phyloP scores from a whole-genome alignment of 2,329 filamentous ascomycete species.

The Phaeophleospora eucalypticola region DNA sequence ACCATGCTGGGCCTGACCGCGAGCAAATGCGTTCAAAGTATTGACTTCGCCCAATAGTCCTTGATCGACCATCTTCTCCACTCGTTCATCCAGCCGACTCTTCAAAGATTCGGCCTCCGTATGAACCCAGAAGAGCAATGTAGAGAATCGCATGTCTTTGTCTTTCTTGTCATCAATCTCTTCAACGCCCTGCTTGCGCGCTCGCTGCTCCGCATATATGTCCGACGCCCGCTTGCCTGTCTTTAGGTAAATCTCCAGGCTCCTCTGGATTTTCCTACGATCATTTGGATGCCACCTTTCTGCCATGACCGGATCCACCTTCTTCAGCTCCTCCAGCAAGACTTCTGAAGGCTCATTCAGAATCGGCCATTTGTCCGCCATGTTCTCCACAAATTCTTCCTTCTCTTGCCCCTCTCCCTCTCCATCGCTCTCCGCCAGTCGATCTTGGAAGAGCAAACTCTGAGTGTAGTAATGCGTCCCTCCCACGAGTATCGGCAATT shows the following conservation, averaged over 20 bases:
- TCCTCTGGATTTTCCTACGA: slow-evolving; percentile 79
- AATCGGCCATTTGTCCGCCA: slow-evolving; percentile 57
- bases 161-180: not conserved
- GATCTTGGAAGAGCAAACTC: slow-evolving; percentile 75
- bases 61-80: slow-evolving; percentile 75
- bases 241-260: slow-evolving; percentile 81
- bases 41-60: slow-evolving; percentile 62
- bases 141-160: slow-evolving; percentile 46
- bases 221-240: slow-evolving; percentile 80
- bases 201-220: slow-evolving; percentile 72
- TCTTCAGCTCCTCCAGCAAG: slow-evolving; percentile 67
- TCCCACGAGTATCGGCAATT: slow-evolving; percentile 84
- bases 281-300: slow-evolving; percentile 92
- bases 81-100: slow-evolving; percentile 67
- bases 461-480: slow-evolving; percentile 96
- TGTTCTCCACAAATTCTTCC: slow-evolving; percentile 28
- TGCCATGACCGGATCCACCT: slow-evolving; percentile 87
- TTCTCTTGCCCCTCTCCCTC: slow-evolving; percentile 29
- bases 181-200: slow-evolving; percentile 16
- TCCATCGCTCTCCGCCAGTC: slow-evolving; percentile 54
- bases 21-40: slow-evolving; percentile 48
- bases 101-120: slow-evolving; percentile 65
- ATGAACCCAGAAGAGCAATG: slow-evolving; percentile 84
- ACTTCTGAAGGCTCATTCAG: slow-evolving; percentile 66
- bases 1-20: slow-evolving; percentile 41